Percentiles rank a stretch among this genome's conserved stretches.
phyloP scores from a whole-genome alignment of 1,284 basidiomycete genomes.

The Leccinum angustisporum region DNA sequence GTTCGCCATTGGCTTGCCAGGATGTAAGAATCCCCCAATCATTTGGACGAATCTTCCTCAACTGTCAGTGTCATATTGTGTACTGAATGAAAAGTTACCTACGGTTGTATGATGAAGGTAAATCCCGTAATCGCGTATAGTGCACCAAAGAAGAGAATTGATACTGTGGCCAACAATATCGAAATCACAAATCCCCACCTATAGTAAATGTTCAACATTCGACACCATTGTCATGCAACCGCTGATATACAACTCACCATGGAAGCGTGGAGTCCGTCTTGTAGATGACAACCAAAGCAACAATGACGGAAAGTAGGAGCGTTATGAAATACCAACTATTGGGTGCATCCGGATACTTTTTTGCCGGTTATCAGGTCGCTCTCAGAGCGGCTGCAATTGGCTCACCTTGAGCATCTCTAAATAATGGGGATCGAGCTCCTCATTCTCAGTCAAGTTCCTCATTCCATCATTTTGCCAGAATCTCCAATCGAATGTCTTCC shows the following conservation, averaged over 20 bases:
- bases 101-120: conserved; percentile 31
- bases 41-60: conserved; percentile 49
- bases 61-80: background rate
- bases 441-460: conserved; percentile 31
- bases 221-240: background rate
- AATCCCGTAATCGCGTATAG: conserved; percentile 58
- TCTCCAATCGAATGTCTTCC: conserved; percentile 39
- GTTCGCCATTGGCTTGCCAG: conserved; percentile 56
- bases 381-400: background rate
- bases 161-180: conserved; percentile 41
- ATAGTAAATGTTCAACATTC: background rate
- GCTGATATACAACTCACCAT: conserved; percentile 39
- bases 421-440: conserved; percentile 48
- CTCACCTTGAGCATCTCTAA: conserved; percentile 49
- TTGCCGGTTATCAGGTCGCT: background rate
- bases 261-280: conserved; percentile 50
- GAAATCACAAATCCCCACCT: conserved; percentile 40
- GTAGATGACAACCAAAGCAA: conserved; percentile 48
- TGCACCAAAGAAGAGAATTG: conserved; percentile 49
- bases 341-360: conserved; percentile 46
- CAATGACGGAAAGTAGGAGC: conserved; percentile 38
- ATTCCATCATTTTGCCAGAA: conserved; percentile 47
- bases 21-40: conserved; percentile 61
- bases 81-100: conserved; percentile 41
- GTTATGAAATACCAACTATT: conserved; percentile 47